Conservation (phyloP, 805 yeast genomes). For the Saitoella complicata region DNA sequence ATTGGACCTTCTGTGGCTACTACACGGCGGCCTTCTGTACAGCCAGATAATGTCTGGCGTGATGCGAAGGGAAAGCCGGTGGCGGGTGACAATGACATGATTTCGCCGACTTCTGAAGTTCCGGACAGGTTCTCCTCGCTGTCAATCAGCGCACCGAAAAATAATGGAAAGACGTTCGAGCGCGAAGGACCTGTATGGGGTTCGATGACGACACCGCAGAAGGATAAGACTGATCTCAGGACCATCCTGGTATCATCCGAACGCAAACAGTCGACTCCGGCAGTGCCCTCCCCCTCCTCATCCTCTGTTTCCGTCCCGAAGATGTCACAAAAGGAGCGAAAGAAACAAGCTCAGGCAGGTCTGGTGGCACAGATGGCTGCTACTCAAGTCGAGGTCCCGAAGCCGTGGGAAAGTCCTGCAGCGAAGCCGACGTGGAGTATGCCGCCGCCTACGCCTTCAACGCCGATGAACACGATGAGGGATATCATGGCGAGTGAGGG, state of each 20-base stretch:
- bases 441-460: no score
- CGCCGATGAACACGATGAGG: no score
- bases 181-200: constrained; percentile 1
- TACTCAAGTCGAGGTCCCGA: no score
- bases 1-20: neutral
- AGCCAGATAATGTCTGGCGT: constrained; percentile 2
- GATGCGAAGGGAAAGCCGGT: constrained; percentile 8
- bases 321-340: constrained; percentile 46
- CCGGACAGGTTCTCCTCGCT: constrained; percentile 8
- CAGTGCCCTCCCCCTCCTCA: no score
- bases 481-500: no score
- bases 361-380: no score
- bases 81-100: constrained; percentile 5
- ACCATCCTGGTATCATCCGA: no score
- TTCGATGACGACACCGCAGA: no score
- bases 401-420: no score
- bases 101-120: constrained; percentile 9
- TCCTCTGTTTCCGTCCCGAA: constrained; percentile 13
- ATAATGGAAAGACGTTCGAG: constrained; percentile 1
- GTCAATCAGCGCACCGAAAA: constrained; percentile 1
- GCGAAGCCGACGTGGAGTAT: no score
- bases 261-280: no score
- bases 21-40: neutral
- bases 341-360: constrained; percentile 19
- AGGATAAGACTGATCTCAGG: no score